Evolutionary conservation across 2,329 filamentous ascomycete species (phyloP).

Genomic region (Ascochyta pisi): DNA sequence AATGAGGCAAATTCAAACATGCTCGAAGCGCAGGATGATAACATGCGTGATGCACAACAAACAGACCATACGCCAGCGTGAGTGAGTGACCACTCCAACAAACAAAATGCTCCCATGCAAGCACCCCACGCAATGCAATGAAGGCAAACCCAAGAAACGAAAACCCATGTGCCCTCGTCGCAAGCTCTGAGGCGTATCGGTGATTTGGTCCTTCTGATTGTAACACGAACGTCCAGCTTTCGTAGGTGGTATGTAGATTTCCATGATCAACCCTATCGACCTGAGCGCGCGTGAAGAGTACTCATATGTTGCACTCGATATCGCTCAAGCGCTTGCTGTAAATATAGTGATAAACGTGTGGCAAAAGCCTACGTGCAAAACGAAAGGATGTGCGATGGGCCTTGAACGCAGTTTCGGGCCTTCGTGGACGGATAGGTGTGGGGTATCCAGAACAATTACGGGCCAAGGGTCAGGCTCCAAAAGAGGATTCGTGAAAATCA

Average conservation of each 20-base stretch:
- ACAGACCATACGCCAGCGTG: constrained; percentile 14
- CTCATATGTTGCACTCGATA: constrained; percentile 2
- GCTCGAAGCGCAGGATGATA: constrained; percentile 14
- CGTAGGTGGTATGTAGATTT: constrained; percentile 21
- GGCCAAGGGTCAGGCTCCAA: constrained; percentile 1
- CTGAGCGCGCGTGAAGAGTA: constrained; percentile 2
- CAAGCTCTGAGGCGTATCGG: not conserved
- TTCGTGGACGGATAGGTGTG: constrained; percentile 24
- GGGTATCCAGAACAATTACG: constrained; percentile 39
- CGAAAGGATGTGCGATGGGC: constrained; percentile 25
- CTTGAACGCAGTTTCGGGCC: constrained; percentile 32
- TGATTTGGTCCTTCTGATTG: constrained; percentile 2
- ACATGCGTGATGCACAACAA: constrained; percentile 18
- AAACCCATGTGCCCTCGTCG: constrained; percentile 6
- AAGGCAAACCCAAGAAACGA: constrained; percentile 24
- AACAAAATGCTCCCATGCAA: constrained; percentile 38
- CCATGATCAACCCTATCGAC: not conserved
- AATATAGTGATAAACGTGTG: constrained; percentile 13
- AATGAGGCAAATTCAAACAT: constrained; percentile 16
- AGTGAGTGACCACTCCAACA: constrained; percentile 15
- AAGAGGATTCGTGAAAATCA: constrained; percentile 12
- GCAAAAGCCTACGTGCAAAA: constrained; percentile 19
- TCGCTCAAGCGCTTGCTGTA: constrained; percentile 5
- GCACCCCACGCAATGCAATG: constrained; percentile 42
- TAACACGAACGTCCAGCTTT: constrained; percentile 5